Percentiles rank a stretch among this genome's conserved stretches.
Evolutionary conservation across 2,329 filamentous ascomycete genomes (phyloP).

Genomic region (Curvularia sp.): DNA sequence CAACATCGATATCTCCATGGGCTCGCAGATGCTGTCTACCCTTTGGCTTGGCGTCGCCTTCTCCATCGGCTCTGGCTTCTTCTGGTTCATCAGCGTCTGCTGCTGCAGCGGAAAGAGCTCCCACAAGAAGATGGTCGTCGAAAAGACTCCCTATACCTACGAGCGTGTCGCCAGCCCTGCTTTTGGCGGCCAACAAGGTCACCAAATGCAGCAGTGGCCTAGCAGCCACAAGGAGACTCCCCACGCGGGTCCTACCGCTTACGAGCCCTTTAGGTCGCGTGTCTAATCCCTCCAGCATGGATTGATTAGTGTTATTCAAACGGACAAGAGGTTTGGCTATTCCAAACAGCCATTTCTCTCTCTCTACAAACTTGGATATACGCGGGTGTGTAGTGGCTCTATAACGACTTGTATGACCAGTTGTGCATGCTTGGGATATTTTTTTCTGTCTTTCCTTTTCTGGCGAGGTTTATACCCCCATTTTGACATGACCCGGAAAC

Average conservation of each 20-base stretch:
- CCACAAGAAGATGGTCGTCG: conserved; percentile 57
- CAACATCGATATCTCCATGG: conserved; percentile 71
- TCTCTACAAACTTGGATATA: neutral
- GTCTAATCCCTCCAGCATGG: conserved; percentile 27
- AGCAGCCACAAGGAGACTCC: conserved; percentile 30
- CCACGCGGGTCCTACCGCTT: conserved; percentile 44
- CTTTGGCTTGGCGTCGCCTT: conserved; percentile 84
- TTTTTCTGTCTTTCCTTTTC: neutral
- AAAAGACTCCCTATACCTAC: conserved; percentile 69
- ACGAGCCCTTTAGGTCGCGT: conserved; percentile 53
- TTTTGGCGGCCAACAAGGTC: conserved; percentile 44
- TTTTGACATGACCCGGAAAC: neutral
- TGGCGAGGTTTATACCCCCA: conserved; percentile 3
- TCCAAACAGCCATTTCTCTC: neutral
- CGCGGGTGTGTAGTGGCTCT: neutral
- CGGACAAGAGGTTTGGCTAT: too few relatives aligned
- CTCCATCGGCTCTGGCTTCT: conserved; percentile 75
- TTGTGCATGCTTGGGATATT: neutral
- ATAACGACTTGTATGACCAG: conserved; percentile 24
- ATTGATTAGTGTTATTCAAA: neutral
- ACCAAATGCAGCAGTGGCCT: conserved; percentile 28
- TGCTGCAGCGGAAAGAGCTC: conserved; percentile 78
- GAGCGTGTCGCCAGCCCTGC: conserved; percentile 60
- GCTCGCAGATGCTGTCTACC: conserved; percentile 72
- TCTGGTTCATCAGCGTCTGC: conserved; percentile 93